A percentile compares a stretch with the other conserved stretches of the same genome.
Conservation (phyloP, 352 stramenopile species). For the Plasmopara halstedii region DNA sequence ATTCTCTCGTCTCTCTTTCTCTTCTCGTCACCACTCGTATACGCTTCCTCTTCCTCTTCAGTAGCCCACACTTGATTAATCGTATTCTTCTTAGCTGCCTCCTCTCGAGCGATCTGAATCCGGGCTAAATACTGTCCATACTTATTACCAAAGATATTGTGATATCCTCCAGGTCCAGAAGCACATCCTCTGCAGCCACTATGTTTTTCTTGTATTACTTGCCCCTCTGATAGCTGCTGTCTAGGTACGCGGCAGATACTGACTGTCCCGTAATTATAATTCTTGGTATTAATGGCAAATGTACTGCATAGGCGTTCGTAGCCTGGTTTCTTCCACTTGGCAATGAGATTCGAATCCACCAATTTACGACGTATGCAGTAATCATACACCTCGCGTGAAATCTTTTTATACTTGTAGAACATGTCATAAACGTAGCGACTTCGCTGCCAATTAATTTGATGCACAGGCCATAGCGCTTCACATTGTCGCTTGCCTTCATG, state of each 20-base stretch:
- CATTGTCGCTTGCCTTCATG: slow-evolving; percentile 96
- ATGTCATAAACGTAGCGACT: slow-evolving; percentile 99
- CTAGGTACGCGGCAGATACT: slow-evolving; percentile 96
- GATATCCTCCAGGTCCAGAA: slow-evolving; percentile 85
- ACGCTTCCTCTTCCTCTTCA: slow-evolving; percentile 55
- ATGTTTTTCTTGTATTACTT: slow-evolving; percentile 88
- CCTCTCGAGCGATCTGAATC: slow-evolving; percentile 92
- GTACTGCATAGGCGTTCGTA: slow-evolving; percentile 98
- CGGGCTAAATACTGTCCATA: slow-evolving; percentile 97
- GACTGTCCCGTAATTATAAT: slow-evolving; percentile 99
- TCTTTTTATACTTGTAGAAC: slow-evolving; percentile 96
- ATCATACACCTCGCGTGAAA: slow-evolving; percentile 95
- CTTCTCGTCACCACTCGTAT: slow-evolving; percentile 29
- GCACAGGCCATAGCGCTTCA: slow-evolving; percentile 97
- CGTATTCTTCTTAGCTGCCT: slow-evolving; percentile 26
- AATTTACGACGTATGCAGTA: slow-evolving; percentile 95
- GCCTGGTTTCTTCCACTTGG: slow-evolving; percentile 99
- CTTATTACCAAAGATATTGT: slow-evolving; percentile 99
- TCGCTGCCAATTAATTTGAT: slow-evolving; percentile 99
- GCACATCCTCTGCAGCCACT: slow-evolving; percentile 97
- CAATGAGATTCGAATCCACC: slow-evolving; percentile 95
- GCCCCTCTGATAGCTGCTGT: slow-evolving; percentile 87
- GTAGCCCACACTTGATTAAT: slow-evolving; percentile 41
- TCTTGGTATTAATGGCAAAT: slow-evolving; percentile 98
- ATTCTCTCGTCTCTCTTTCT: slow-evolving; percentile 15